Conservation (phyloP, 1,139 yeast species). For the Cylindricascospora bacillispora region DNA sequence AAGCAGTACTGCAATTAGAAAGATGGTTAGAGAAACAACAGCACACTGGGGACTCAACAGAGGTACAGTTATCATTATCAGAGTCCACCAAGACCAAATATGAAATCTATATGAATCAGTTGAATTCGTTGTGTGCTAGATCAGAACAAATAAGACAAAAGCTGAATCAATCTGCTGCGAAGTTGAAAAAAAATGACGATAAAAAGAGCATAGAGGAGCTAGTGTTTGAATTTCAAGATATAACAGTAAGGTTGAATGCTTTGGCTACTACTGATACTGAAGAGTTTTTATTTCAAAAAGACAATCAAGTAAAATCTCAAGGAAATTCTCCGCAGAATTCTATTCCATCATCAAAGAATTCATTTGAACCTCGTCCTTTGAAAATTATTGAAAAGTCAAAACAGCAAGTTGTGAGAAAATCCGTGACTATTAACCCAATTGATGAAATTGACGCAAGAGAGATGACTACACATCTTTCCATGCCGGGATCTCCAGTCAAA, state of each 20-base stretch:
- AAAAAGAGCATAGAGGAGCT: constrained; percentile 11
- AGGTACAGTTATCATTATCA: constrained; percentile 6
- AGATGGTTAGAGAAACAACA: constrained; percentile 13
- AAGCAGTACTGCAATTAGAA: constrained; percentile 20
- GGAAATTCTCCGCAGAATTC: constrained; percentile 11
- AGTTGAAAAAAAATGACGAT: constrained; percentile 5
- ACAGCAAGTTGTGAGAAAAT: background rate
- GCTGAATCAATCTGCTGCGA: constrained; percentile 6
- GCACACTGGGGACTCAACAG: constrained; percentile 5
- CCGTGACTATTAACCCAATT: constrained; percentile 2
- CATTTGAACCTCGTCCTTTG: constrained; percentile 21
- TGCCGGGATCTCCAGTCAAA: constrained; percentile 12
- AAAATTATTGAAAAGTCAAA: constrained; percentile 16
- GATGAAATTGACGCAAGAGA: constrained; percentile 1
- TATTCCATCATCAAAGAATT: constrained; percentile 12
- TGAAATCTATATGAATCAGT: constrained; percentile 16
- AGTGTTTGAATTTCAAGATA: constrained; percentile 18
- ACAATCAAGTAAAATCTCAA: background rate
- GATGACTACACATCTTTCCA: constrained; percentile 8
- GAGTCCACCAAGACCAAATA: constrained; percentile 5
- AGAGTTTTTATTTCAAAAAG: constrained; percentile 1
- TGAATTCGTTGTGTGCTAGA: constrained; percentile 18
- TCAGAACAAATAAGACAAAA: constrained; percentile 16
- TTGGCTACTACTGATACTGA: constrained; percentile 7
- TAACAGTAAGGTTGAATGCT: constrained; percentile 16